Percentiles rank a stretch among this genome's conserved stretches.
These are phyloP conservation scores for Ganoderma sp. DNA, from an alignment of 1,284 basidiomycete genomes.

Conservation along the genomic window DNA sequence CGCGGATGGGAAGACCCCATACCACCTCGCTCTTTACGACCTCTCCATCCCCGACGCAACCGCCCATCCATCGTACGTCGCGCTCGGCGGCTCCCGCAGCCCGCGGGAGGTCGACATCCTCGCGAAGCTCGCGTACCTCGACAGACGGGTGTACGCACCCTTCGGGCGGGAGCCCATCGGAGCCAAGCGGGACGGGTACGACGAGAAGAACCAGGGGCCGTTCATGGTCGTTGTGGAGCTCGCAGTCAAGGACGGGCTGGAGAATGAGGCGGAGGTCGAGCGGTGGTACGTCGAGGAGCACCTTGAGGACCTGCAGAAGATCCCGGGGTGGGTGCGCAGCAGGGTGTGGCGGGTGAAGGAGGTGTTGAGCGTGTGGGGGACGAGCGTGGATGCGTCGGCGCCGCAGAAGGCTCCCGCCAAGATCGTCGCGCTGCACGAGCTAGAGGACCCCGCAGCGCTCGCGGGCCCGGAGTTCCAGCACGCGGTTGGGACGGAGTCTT, in stretches of 20 bases:
- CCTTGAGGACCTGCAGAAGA: neutral
- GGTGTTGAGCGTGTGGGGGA: slow-evolving; percentile 11
- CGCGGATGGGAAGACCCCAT: slow-evolving; percentile 47
- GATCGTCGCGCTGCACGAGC: slow-evolving; percentile 10
- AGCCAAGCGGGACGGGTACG: slow-evolving; percentile 1
- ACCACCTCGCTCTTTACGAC: slow-evolving; percentile 65
- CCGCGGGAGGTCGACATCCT: slow-evolving; percentile 58
- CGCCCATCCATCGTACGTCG: slow-evolving; percentile 53
- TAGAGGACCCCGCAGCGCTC: neutral
- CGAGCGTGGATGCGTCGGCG: slow-evolving; percentile 7
- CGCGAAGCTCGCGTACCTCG: slow-evolving; percentile 51
- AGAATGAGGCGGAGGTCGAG: slow-evolving; percentile 7
- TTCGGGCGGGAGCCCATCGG: slow-evolving; percentile 3
- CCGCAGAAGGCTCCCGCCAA: slow-evolving; percentile 8
- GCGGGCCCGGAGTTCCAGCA: slow-evolving; percentile 3
- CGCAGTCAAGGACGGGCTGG: slow-evolving; percentile 1
- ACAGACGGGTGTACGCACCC: slow-evolving; percentile 53
- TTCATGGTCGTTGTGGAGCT: slow-evolving; percentile 7
- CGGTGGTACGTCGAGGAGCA: slow-evolving; percentile 9
- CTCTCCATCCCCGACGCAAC: slow-evolving; percentile 54
- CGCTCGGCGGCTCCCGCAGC: slow-evolving; percentile 57
- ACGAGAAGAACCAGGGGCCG: slow-evolving; percentile 5
- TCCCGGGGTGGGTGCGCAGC: slow-evolving; percentile 6
- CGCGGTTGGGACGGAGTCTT: slow-evolving; percentile 5
- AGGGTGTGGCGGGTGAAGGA: slow-evolving; percentile 8